phyloP scores from a whole-genome alignment of 2,329 filamentous ascomycete genomes.

The Talaromyces marneffei region DNA sequence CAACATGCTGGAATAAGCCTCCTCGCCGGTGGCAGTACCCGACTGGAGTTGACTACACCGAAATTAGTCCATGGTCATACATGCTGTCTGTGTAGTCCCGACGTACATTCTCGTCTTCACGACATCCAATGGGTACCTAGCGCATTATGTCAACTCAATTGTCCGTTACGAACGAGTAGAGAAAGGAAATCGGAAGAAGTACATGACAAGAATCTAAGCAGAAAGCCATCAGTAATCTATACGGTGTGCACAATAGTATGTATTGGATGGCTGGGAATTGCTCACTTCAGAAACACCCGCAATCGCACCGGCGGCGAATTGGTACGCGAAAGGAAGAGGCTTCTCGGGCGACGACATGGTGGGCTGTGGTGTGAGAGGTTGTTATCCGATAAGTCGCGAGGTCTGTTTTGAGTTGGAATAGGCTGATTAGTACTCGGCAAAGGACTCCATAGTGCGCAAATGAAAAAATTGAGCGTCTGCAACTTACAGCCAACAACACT shows the following conservation, averaged over 20 bases:
- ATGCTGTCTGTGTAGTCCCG: constrained; percentile 14
- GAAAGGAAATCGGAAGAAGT: constrained; percentile 13
- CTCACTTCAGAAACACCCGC: constrained; percentile 92
- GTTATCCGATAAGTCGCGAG: neutral
- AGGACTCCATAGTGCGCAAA: too few species aligned
- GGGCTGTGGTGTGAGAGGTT: constrained; percentile 18
- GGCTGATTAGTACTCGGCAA: neutral
- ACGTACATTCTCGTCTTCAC: constrained; percentile 94
- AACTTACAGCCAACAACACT: neutral
- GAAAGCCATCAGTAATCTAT: neutral
- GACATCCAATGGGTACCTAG: constrained; percentile 95
- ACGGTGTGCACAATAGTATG: neutral
- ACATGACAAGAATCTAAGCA: constrained; percentile 26
- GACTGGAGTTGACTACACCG: constrained; percentile 73
- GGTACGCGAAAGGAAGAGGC: constrained; percentile 86
- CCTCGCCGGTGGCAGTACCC: constrained; percentile 62
- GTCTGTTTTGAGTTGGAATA: neutral
- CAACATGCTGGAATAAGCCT: constrained; percentile 92
- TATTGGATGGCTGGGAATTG: neutral
- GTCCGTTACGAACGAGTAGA: neutral
- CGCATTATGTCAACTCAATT: constrained; percentile 10
- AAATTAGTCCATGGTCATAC: neutral
- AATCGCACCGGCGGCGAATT: constrained; percentile 92
- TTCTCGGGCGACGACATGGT: constrained; percentile 56
- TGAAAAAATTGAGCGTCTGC: too few species aligned